These are phyloP conservation scores for Adansonia digitata DNA, from an alignment of 345 rosid species.

Conservation along the genomic window DNA sequence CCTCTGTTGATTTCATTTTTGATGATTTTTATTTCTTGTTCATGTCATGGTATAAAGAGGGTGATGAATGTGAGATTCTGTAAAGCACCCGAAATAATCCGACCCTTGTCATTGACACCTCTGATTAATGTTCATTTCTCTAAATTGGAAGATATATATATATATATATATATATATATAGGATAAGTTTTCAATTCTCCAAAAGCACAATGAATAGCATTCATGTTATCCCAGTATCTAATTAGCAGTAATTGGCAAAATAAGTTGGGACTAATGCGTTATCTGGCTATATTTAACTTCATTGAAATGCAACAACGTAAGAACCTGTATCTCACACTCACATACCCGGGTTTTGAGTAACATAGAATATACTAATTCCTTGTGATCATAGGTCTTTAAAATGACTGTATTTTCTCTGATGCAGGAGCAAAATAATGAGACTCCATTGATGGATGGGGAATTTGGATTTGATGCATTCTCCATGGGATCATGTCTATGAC, in stretches of 20 bases:
- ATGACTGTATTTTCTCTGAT: not conserved
- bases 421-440: slow-evolving; percentile 50
- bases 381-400: not conserved
- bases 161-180: no score
- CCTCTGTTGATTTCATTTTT: not conserved
- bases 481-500: slow-evolving; percentile 45
- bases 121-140: not conserved
- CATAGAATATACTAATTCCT: not conserved
- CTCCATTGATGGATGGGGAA: slow-evolving; percentile 46
- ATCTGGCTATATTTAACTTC: not conserved
- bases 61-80: not conserved
- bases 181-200: not conserved
- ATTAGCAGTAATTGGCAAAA: not conserved
- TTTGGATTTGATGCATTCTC: slow-evolving; percentile 47
- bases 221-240: not conserved
- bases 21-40: not conserved
- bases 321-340: no score
- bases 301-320: not conserved
- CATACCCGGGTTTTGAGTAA: no score
- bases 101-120: no score
- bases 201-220: not conserved
- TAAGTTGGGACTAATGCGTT: not conserved
- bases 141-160: not conserved
- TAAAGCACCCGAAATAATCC: no score
- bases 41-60: not conserved